Evolutionary conservation across 2,329 filamentous ascomycete species (phyloP).

Genomic region (Corinectria fuckeliana): DNA sequence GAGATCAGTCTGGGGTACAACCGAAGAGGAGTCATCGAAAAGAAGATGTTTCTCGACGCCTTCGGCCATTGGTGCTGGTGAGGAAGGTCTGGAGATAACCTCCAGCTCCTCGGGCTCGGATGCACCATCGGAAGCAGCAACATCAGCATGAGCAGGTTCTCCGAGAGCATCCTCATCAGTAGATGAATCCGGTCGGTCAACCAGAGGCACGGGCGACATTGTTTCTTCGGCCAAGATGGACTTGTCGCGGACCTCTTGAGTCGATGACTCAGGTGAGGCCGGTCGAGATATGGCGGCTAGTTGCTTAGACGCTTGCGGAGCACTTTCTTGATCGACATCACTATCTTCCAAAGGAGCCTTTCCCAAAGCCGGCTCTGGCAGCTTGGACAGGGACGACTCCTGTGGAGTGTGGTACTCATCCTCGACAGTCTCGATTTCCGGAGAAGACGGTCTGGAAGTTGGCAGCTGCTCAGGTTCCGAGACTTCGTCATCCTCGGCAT

Average conservation of each 20-base stretch:
- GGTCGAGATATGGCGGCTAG: background rate
- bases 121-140: background rate
- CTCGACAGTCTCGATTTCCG: background rate
- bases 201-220: background rate
- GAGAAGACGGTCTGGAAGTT: constrained; percentile 5
- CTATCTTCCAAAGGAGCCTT: background rate
- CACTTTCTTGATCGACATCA: background rate
- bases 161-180: background rate
- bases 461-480: background rate
- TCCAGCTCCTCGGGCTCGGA: background rate
- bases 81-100: background rate
- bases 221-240: background rate
- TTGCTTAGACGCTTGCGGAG: background rate
- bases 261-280: background rate
- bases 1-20: background rate
- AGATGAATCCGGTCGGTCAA: background rate
- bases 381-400: background rate
- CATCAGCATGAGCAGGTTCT: background rate
- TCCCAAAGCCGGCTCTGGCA: background rate
- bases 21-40: background rate
- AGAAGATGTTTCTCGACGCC: background rate
- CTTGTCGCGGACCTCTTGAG: background rate
- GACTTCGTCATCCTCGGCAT: background rate
- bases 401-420: constrained; percentile 9
- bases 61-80: background rate